Evolutionary conservation across 176 grass and related monocot genomes (phyloP), one percentile per base, ranked within the genome.

Genomic region (Avena sativa): DNA sequence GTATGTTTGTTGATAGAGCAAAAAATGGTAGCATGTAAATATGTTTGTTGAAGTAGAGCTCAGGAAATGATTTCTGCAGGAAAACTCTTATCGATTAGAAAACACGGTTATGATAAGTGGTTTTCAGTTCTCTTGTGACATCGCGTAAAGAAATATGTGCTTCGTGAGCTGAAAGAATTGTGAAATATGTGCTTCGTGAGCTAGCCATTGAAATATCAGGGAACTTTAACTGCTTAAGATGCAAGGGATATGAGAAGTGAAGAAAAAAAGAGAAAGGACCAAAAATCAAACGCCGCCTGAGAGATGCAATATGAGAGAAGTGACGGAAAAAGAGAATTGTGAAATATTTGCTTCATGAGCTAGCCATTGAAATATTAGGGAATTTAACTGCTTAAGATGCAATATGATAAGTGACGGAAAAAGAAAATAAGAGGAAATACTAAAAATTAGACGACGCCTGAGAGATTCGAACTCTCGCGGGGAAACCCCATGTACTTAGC

Each of bases 401-500:
- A 36, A 36, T 21, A 38, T 34, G n/a, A 50, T 44, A 4, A 4
- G 43, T 44, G 43, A 44, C 4, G 43, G 4, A 44, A 25, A 21
- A 78, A 49, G 23, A 32, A 2, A 14, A 38, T 2, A 55, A 20
- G 1, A 13, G 8, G 38, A 26, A 56, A 23, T 2, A 0, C 0
- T 34, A 3, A 84, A 46, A 6, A 15, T 1, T 10, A 61, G 0
- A 0, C 71, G 71, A 74, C 71, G n/a, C 71, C 71, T 73, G 43
- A 73, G 70, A 73, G 70, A 73, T 73, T 73, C 70, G 71, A 74
- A 43, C 36, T 71, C 68, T 40, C 91, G 93, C 91, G 91, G 93
- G 89, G 78, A 81, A 82, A 94, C 84, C 92, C 93, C 96, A 98
- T 94, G 96, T 98, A 95, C 96, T 98, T 98, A 95, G 93, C 93